Conservation (phyloP, 139 green algal genomes). For the Picochlorum sp. region DNA sequence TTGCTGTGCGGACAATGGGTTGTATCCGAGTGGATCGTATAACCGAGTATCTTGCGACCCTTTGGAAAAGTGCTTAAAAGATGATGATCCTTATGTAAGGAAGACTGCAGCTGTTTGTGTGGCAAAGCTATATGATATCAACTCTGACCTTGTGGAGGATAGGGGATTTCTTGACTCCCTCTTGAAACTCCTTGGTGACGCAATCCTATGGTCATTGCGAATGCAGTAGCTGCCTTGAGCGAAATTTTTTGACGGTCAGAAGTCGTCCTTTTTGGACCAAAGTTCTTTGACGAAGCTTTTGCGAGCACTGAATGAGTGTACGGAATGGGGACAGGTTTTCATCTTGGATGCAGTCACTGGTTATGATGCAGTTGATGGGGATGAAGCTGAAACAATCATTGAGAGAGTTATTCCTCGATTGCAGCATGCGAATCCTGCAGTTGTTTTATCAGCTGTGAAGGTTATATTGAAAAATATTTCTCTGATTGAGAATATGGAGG, state of each 20-base stretch:
- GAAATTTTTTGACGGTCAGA: constrained; percentile 79
- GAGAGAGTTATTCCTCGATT: constrained; percentile 94
- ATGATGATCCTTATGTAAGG: constrained; percentile 96
- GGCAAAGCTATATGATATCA: constrained; percentile 97
- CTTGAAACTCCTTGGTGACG: constrained; percentile 85
- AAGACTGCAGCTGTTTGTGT: constrained; percentile 98
- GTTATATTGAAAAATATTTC: constrained; percentile 48
- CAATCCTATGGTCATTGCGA: constrained; percentile 99
- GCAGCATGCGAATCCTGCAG: constrained; percentile 96
- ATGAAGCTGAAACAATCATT: constrained; percentile 82
- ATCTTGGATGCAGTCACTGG: constrained; percentile 86
- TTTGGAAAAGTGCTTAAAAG: constrained; percentile 65
- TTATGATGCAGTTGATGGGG: constrained; percentile 58
- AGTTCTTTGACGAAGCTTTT: constrained; percentile 89
- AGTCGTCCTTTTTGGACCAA: constrained; percentile 67
- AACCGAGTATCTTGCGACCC: constrained; percentile 99
- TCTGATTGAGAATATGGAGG: constrained; percentile 43
- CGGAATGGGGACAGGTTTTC: constrained; percentile 98
- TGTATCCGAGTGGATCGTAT: constrained; percentile 99
- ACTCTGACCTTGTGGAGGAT: constrained; percentile 90
- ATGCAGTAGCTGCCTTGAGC: constrained; percentile 87
- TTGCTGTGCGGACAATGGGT: constrained; percentile 98
- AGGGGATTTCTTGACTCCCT: constrained; percentile 93
- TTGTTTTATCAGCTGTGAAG: constrained; percentile 94
- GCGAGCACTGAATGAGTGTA: constrained; percentile 96